A percentile compares a stretch with the other conserved stretches of the same genome.
Evolutionary conservation across 2,329 filamentous ascomycete genomes (phyloP).

Genomic region (Teratosphaeriaceae sp.): DNA sequence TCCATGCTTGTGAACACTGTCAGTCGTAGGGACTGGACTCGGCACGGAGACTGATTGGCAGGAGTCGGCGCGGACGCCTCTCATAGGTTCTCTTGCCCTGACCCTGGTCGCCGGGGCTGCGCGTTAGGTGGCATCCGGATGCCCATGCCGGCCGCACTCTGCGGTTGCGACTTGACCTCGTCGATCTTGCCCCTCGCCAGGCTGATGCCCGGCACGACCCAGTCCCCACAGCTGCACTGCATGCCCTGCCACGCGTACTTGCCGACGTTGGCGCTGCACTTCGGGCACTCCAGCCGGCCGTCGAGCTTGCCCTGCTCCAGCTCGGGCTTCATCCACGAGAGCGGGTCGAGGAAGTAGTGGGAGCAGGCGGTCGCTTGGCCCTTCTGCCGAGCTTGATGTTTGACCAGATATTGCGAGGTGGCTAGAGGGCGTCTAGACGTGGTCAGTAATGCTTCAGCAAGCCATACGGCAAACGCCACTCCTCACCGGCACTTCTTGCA

Average conservation of each 20-base stretch:
- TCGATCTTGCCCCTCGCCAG: constrained; percentile 78
- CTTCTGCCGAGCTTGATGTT: constrained; percentile 43
- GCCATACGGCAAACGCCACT: constrained; percentile 2
- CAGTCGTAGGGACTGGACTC: too few relatives aligned
- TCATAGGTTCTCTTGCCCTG: constrained; percentile 14
- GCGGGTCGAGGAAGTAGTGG: constrained; percentile 84
- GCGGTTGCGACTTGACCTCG: constrained; percentile 43
- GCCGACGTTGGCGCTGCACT: constrained; percentile 77
- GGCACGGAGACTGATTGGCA: too few relatives aligned
- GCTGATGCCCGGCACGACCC: constrained; percentile 87
- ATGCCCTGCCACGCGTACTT: constrained; percentile 96
- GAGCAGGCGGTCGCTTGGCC: constrained; percentile 50
- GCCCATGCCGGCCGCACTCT: constrained; percentile 20
- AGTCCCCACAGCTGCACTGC: constrained; percentile 82
- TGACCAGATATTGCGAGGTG: constrained; percentile 59
- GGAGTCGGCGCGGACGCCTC: not conserved
- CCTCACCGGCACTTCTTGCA: constrained; percentile 84
- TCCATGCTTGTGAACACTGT: too few relatives aligned
- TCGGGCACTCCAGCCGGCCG: constrained; percentile 79
- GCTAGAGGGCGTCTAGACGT: constrained; percentile 52
- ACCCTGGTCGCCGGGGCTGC: not conserved
- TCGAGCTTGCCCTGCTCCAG: constrained; percentile 79
- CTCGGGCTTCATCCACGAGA: constrained; percentile 88
- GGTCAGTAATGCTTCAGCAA: not conserved
- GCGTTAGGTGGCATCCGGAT: constrained; percentile 28